Evolutionary conservation across 2,329 filamentous ascomycete genomes (phyloP), one percentile per base, ranked within the genome.

Genomic region (Scytalidium sp.): DNA sequence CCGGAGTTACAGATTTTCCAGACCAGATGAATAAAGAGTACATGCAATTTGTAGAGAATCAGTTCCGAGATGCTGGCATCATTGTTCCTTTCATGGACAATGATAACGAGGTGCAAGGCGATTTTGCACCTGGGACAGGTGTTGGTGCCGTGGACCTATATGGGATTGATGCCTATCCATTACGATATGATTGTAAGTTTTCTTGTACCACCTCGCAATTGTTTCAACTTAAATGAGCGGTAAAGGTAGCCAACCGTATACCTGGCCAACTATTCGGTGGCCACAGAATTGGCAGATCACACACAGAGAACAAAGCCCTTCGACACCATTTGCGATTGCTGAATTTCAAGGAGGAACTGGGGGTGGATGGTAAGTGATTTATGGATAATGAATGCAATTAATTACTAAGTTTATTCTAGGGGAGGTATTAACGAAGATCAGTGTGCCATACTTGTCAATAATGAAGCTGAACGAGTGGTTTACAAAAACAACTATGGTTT

Each of bases 81-180:
- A 75, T 87, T 1, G 80, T 92, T 0, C 88, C 88, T 0, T 73
- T 88, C 23, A 85, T 91, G 51, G 86, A 73, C 68, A 91, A 91
- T 52, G 87, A 91, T 60, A 84, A 81, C 1, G n/a, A 41, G 19
- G 45, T 41, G 19, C 29, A 21, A 29, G 49, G 53, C 22, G 39
- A 49, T 19, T 41, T 43, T 41, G 46, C 43, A 36, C 36, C 52
- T 23, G 50, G 52, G 9, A 41, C 47, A 20, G 50, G 52, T 15
- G 23, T 48, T n/a, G 52, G 52, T 45, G 52, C 50, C 15, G 50
- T 53, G 9, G 53, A 55, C 43, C 47, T 53, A 25, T 60, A 66
- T 42, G 63, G 58, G 3, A 61, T 64, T 29, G 69, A 72, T 29
- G 59, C 58, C 7, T 72, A 72, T 27, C 69, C 69, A 1, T 71